Evolutionary conservation across 257 asterid species (phyloP).

Genomic region (Solanum piurae): DNA sequence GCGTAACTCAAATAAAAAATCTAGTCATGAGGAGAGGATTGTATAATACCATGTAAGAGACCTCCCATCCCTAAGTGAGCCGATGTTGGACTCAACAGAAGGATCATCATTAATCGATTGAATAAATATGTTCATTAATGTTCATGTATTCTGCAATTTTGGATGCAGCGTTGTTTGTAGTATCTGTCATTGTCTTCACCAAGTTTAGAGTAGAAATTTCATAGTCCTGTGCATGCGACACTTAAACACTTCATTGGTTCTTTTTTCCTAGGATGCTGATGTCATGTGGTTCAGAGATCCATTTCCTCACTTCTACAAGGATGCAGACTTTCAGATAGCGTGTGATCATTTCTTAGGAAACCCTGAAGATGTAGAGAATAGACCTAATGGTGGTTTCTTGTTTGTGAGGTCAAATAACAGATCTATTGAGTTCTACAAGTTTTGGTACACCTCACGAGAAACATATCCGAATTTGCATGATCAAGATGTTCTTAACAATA

Average conservation of each 20-base stretch:
- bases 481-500: constrained; percentile 41
- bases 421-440: constrained; percentile 38
- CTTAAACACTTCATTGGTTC: neutral
- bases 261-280: constrained; percentile 42
- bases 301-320: constrained; percentile 30
- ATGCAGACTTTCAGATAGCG: constrained; percentile 36
- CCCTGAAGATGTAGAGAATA: constrained; percentile 18
- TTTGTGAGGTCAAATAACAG: constrained; percentile 29
- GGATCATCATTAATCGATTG: neutral
- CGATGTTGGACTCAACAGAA: neutral
- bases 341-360: constrained; percentile 21
- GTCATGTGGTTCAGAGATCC: constrained; percentile 57
- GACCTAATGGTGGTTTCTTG: constrained; percentile 44
- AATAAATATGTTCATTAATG: neutral
- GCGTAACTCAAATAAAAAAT: neutral
- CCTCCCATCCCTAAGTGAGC: neutral
- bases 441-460: constrained; percentile 32
- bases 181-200: constrained; percentile 23
- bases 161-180: constrained; percentile 19
- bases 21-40: neutral
- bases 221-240: neutral
- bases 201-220: neutral
- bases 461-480: constrained; percentile 34
- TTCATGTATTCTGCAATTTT: neutral
- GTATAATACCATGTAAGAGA: neutral